Evolutionary conservation across 768 basidiomycete genomes (phyloP).

Genomic region (Lactarius evosmus): DNA sequence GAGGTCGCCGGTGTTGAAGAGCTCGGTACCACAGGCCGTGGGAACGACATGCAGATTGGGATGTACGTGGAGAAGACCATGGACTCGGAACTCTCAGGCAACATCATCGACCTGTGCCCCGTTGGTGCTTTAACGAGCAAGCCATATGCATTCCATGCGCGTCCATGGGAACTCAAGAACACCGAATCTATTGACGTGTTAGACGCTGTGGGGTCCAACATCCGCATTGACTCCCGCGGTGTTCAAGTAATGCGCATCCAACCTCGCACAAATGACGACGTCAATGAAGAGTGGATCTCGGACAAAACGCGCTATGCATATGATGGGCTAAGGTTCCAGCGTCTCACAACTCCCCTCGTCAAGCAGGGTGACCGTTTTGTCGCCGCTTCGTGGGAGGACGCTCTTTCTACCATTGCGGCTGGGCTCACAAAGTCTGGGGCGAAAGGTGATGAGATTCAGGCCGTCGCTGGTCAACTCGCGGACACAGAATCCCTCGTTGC

Average conservation of each 20-base stretch:
- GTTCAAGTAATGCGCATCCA: conserved; percentile 97
- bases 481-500: conserved; percentile 93
- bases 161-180: conserved; percentile 98
- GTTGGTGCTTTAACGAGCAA: conserved; percentile 98
- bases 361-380: conserved; percentile 93
- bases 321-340: conserved; percentile 94
- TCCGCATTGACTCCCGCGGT: conserved; percentile 92
- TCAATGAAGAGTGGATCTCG: conserved; percentile 99
- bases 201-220: conserved; percentile 95
- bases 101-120: conserved; percentile 95
- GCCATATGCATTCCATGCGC: conserved; percentile 95
- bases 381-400: conserved; percentile 87
- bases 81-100: conserved; percentile 96
- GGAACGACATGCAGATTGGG: conserved; percentile 98
- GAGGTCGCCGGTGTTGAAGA: conserved; percentile 99
- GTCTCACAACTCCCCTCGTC: conserved; percentile 87
- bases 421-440: conserved; percentile 81
- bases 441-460: conserved; percentile 89
- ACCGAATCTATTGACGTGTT: conserved; percentile 95
- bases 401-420: conserved; percentile 70
- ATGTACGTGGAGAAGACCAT: conserved; percentile 98
- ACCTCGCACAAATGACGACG: conserved; percentile 93
- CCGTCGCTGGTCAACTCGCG: conserved; percentile 86
- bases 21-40: conserved; percentile 92
- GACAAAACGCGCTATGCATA: conserved; percentile 98